Evolutionary conservation across 306 rosid genomes (phyloP), one percentile per base, ranked within the genome.

Genomic region (Luffa acutangula): DNA sequence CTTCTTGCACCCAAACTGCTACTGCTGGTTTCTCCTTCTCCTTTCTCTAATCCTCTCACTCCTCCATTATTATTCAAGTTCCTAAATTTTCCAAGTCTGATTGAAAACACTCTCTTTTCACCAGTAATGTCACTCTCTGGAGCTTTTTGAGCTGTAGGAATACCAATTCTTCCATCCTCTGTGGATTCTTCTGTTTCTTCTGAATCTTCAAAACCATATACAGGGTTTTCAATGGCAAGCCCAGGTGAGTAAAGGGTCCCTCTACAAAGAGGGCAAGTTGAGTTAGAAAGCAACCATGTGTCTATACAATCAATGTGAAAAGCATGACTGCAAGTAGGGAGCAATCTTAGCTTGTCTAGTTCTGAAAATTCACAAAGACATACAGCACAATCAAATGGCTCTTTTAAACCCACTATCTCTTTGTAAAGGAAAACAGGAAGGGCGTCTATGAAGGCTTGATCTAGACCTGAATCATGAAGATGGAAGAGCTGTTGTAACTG

Each of bases 191-290:
- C 52, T 10, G 76, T 43, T 48, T 48, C 77, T 48, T 48, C 77
- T 25, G 59, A 70, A 67, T 81, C 89, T 80, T 89, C 96, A 73
- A 85, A 88, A 43, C 84, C 82, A 67, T 81, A 89, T 80, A 78
- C 82, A 3, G 93, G 90, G 83, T 84, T 90, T 77, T 94, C 97
- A 66, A 89, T 59, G 36, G 88, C 31, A 85, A 90, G 71, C 34
- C 91, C 96, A 37, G 91, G 81, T 0, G 87, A 70, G 81, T 86
- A 86, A 31, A 94, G 91, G 52, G 86, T 82, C 34, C 97, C 97
- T 89, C 98, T 88, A 83, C 97, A 94, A 18, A 94, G 96, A 81
- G 97, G 98, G 83, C 96, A 94, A 31, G 96, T 94, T 78, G 98
- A 89, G 86, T 94, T 94, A 21, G 97, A 88, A 73, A 94, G 71